phyloP scores from a whole-genome alignment of 768 basidiomycete species.

The Xerocomus brunneocitrinus region DNA sequence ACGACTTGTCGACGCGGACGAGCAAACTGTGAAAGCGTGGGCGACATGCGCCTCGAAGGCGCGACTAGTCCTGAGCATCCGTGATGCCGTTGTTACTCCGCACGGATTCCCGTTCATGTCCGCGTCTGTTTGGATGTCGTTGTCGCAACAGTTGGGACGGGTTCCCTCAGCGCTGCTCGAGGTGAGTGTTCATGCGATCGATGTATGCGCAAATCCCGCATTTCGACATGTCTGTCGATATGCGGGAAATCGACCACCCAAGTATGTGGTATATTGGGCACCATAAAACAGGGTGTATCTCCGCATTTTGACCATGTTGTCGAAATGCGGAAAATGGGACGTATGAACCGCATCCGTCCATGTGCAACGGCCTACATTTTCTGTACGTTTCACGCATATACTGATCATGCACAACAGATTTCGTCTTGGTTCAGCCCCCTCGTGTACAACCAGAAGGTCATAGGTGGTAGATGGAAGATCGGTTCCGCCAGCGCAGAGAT shows the following conservation, averaged over 20 bases:
- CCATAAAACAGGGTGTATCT: too few relatives aligned
- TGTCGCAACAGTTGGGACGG: background rate
- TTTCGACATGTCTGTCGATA: too few relatives aligned
- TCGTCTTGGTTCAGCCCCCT: background rate
- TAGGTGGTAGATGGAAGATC: background rate
- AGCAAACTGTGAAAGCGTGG: background rate
- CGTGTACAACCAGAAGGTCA: background rate
- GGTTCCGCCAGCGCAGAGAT: background rate
- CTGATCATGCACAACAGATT: background rate
- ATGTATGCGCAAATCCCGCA: too few relatives aligned
- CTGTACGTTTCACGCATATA: background rate
- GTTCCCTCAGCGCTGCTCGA: background rate
- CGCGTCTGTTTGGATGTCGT: background rate
- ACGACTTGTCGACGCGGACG: fast-evolving
- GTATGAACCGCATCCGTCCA: too few relatives aligned
- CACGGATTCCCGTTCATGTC: background rate
- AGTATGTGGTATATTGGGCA: too few relatives aligned
- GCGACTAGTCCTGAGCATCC: background rate
- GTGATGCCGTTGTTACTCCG: too few relatives aligned
- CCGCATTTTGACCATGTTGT: background rate
- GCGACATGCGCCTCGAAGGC: background rate
- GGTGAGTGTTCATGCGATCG: background rate
- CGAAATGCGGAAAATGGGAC: background rate
- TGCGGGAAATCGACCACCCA: too few relatives aligned
- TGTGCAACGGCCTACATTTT: too few relatives aligned